These are phyloP conservation scores for Thoreauomyces humboldtii DNA, from an alignment of 192 early-diverging fungal species.

Conservation along the genomic window DNA sequence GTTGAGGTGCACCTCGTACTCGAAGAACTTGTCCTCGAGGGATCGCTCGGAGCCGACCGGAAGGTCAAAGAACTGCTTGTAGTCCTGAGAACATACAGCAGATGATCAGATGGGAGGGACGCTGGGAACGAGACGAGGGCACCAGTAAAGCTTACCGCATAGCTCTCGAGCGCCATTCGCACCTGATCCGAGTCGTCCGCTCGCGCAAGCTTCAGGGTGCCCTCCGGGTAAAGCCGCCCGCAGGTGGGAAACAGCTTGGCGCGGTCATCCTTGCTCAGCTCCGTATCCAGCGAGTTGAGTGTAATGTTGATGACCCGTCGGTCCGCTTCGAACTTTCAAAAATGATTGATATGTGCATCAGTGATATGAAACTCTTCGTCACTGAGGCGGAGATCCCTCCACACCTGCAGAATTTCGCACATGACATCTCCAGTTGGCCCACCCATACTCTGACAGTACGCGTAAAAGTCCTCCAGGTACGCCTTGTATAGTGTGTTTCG, in stretches of 20 bases:
- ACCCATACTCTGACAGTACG: slow-evolving; percentile 78
- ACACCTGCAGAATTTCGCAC: slow-evolving; percentile 80
- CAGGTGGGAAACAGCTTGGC: slow-evolving; percentile 88
- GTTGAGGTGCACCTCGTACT: slow-evolving; percentile 92
- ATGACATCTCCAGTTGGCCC: slow-evolving; percentile 89
- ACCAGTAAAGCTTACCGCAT: slow-evolving; percentile 55
- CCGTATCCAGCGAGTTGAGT: slow-evolving; percentile 98
- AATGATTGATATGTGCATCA: slow-evolving; percentile 5
- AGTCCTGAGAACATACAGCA: slow-evolving; percentile 63
- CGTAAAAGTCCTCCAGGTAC: slow-evolving; percentile 97
- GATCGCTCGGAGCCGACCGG: slow-evolving; percentile 61
- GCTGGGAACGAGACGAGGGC: not conserved
- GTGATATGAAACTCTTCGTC: not conserved
- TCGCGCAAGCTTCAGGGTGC: slow-evolving; percentile 72
- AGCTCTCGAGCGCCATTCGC: slow-evolving; percentile 75
- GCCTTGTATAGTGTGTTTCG: slow-evolving; percentile 98
- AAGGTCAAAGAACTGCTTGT: slow-evolving; percentile 80
- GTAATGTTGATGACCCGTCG: slow-evolving; percentile 98
- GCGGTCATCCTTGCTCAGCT: slow-evolving; percentile 95
- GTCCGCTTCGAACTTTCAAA: slow-evolving; percentile 89
- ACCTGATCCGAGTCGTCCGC: slow-evolving; percentile 96
- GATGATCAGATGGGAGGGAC: not conserved
- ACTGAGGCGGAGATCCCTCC: not conserved
- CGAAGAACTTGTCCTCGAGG: slow-evolving; percentile 94
- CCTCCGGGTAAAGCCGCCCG: slow-evolving; percentile 92